phyloP scores from a whole-genome alignment of 1,284 basidiomycete species.

The Melanopsichium pennsylvanicum region DNA sequence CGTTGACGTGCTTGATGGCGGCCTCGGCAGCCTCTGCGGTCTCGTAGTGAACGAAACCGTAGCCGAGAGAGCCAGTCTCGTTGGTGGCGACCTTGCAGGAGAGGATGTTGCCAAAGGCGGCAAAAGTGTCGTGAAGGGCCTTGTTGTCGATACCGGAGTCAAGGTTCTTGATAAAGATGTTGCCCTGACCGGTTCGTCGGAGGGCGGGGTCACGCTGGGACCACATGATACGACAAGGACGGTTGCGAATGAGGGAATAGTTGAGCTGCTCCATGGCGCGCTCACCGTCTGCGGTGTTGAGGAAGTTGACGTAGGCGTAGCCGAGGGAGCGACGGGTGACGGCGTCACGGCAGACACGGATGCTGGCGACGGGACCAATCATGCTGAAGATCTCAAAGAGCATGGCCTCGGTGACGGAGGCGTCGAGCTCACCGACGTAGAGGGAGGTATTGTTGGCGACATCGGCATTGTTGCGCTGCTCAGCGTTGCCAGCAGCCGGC shows the following conservation, averaged over 20 bases:
- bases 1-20: slow-evolving; percentile 96
- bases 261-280: slow-evolving; percentile 99
- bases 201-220: slow-evolving; percentile 99
- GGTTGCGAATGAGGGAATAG: slow-evolving; percentile 98
- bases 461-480: slow-evolving; percentile 31
- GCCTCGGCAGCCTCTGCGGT: slow-evolving; percentile 90
- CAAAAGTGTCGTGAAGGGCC: slow-evolving; percentile 99
- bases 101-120: slow-evolving; percentile 96
- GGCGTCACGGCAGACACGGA: slow-evolving; percentile 99
- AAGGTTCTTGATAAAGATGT: slow-evolving; percentile 99
- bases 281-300: slow-evolving; percentile 96
- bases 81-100: slow-evolving; percentile 93
- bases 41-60: slow-evolving; percentile 99
- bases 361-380: slow-evolving; percentile 98
- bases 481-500: slow-evolving; percentile 55
- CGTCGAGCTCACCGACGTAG: slow-evolving; percentile 98
- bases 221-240: slow-evolving; percentile 99
- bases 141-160: slow-evolving; percentile 99
- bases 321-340: slow-evolving; percentile 99
- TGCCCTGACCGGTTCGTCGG: slow-evolving; percentile 99
- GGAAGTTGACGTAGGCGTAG: slow-evolving; percentile 99
- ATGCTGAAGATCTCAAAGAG: slow-evolving; percentile 99
- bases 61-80: slow-evolving; percentile 68
- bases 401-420: slow-evolving; percentile 98
- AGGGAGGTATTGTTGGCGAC: slow-evolving; percentile 74